Percentiles rank a stretch among this genome's conserved stretches.
Conservation (phyloP, 2,329 filamentous ascomycete genomes). For the Aureobasidium sp. region DNA sequence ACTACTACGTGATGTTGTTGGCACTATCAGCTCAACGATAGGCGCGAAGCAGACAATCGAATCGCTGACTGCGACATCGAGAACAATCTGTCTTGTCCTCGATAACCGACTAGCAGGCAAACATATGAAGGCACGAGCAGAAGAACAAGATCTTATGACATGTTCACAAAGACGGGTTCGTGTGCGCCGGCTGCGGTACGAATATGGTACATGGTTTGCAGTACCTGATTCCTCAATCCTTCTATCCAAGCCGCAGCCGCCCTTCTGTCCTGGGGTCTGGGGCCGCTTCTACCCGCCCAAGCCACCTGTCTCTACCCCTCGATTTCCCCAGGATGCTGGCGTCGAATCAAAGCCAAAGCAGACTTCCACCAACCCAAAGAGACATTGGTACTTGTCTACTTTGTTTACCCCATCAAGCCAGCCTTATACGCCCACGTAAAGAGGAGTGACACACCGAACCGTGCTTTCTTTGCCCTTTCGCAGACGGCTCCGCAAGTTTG, state of each 20-base stretch:
- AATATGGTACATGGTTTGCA: not conserved
- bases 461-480: not conserved
- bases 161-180: not conserved
- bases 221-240: not conserved
- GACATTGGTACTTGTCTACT: not conserved
- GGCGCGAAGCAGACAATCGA: not conserved
- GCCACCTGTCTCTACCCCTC: not conserved
- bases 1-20: not conserved
- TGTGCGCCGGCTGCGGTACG: not conserved
- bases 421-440: not conserved
- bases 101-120: not conserved
- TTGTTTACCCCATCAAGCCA: not conserved
- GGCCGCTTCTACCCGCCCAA: constrained; percentile 1
- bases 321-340: constrained; percentile 5
- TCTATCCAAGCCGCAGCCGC: not conserved
- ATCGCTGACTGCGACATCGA: not conserved
- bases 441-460: not conserved
- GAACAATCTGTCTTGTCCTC: not conserved
- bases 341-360: not conserved
- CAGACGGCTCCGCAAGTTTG: not conserved
- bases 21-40: not conserved
- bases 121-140: not conserved
- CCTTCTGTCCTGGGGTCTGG: not conserved
- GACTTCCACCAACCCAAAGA: not conserved
- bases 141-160: not conserved